These are phyloP conservation scores for Chytridiales sp. DNA, from an alignment of 371 early-diverging fungal species.

Conservation along the genomic window DNA sequence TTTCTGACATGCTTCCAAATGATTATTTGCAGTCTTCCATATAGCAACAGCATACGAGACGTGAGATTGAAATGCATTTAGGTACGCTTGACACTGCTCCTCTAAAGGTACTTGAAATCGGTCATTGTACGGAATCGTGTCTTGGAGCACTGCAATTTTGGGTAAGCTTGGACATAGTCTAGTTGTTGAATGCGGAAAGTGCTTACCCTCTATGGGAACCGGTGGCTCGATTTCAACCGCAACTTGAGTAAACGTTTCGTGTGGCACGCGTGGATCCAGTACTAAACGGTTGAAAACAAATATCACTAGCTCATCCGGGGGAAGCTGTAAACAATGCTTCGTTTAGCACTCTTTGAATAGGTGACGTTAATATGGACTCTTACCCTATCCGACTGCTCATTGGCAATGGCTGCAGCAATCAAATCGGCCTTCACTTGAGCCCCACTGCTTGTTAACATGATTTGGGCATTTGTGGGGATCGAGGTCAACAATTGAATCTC, in stretches of 20 bases:
- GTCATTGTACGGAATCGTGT: not conserved
- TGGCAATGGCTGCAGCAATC: not conserved
- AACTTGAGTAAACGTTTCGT: not conserved
- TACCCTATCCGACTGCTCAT: not conserved
- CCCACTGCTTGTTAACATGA: constrained; percentile 7
- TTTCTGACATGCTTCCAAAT: not conserved
- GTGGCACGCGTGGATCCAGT: constrained; percentile 1
- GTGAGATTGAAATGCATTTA: constrained; percentile 8
- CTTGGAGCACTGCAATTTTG: not conserved
- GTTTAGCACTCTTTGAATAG: too few species aligned
- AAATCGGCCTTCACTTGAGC: constrained; percentile 5
- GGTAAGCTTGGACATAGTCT: not conserved
- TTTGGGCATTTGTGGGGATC: not conserved
- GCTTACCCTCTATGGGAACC: constrained; percentile 8
- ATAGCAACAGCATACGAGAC: constrained; percentile 3
- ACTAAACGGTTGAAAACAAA: constrained; percentile 6
- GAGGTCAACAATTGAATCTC: constrained; percentile 6
- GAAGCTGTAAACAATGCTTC: not conserved
- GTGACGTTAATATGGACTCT: not conserved
- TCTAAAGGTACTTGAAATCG: not conserved
- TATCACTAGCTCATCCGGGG: constrained; percentile 1
- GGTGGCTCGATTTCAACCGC: constrained; percentile 12
- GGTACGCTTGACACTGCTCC: not conserved
- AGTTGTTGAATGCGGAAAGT: not conserved
- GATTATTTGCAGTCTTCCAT: constrained; percentile 8